Evolutionary conservation across 2,329 filamentous ascomycete genomes (phyloP), one percentile per base, ranked within the genome.

Genomic region (Fusarium tupiense): DNA sequence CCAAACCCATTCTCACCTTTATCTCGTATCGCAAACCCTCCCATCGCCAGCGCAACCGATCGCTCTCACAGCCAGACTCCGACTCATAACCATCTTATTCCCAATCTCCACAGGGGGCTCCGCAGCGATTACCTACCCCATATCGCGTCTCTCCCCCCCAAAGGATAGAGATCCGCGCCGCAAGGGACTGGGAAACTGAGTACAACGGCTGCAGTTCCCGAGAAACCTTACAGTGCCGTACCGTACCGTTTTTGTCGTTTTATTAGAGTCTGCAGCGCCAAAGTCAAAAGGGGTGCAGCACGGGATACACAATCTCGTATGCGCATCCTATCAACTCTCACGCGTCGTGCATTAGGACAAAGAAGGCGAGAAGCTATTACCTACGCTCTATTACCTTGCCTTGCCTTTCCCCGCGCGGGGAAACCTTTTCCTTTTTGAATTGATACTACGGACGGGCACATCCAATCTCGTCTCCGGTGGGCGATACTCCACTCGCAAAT

Each of bases 121-220:
- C 71, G 71, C 71, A 72, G 50, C 67, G 70, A 64, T 53, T 53
- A 64, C 62, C 71, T 53, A 64, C 59, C 71, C 66, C 71, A 71
- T 71, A 73, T 70, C 62, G 66, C 53, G 53, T 46, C 22, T 20
- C 59, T 38, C 35, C 47, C 46, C 49, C 60, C 44, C 58, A 41
- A 52, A 26, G 59, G 38, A 64, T 40, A 64, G 26, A 71, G 71
- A 73, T 74, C 71, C 59, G 50, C 59, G 67, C 70, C 52, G 56
- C 68, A 63, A 54, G n/a, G 26, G 44, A 64, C 17, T 35, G 22
- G 22, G 35, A 41, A 38, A 57, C n/a, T 31, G 33, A 62, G 61
- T 35, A 46, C 43, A 40, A 20, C 26, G 57, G 31, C 35, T 56
- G 35, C 24, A 41, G 52, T 41, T 41, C 19, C 52, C 52, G 35